A percentile compares a stretch with the other conserved stretches of the same genome.
Evolutionary conservation across 768 basidiomycete species (phyloP).

Genomic region (Termitomyces eurrhizus): DNA sequence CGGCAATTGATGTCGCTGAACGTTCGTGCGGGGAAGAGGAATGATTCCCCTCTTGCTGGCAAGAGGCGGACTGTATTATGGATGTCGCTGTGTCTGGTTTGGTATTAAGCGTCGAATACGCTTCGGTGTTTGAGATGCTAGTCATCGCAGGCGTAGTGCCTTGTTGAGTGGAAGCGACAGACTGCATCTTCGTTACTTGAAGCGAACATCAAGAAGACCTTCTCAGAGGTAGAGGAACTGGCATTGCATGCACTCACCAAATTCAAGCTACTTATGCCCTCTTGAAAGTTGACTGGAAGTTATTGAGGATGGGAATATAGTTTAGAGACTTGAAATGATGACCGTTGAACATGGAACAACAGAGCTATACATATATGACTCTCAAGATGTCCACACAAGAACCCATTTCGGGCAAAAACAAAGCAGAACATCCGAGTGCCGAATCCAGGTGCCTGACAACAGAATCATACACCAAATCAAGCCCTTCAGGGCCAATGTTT

Average conservation of each 20-base stretch:
- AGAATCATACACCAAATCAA: background rate
- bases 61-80: background rate
- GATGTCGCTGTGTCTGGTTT: background rate
- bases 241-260: background rate
- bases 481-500: background rate
- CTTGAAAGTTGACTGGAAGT: background rate
- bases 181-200: background rate
- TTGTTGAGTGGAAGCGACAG: background rate
- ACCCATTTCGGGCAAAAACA: background rate
- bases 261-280: background rate
- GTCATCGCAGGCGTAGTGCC: slow-evolving; percentile 15
- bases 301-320: background rate
- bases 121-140: slow-evolving; percentile 9
- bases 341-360: background rate
- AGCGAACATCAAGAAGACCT: background rate
- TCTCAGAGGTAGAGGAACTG: background rate
- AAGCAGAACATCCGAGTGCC: background rate
- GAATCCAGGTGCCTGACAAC: background rate
- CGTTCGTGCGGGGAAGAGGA: background rate
- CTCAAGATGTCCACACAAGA: background rate
- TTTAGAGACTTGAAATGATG: too few relatives aligned
- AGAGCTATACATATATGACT: background rate
- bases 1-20: slow-evolving; percentile 14
- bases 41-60: background rate
- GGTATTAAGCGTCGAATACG: slow-evolving; percentile 6